Evolutionary conservation across 371 early-diverging fungal species (phyloP).

Genomic region (Catenaria anguillulae): DNA sequence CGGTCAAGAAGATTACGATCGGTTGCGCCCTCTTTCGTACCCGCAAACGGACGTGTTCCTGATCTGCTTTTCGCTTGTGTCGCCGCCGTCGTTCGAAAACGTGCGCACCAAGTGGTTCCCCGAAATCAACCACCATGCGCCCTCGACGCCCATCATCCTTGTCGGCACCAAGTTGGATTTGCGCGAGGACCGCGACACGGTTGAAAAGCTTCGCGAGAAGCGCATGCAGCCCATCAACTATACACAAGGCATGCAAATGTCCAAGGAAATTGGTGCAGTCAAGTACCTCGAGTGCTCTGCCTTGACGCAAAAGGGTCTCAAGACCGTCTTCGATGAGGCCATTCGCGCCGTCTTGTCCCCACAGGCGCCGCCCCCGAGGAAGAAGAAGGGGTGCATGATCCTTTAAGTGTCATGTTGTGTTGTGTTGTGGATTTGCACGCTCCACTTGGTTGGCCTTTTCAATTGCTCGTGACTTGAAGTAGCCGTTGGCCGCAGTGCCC

Average conservation of each 20-base stretch:
- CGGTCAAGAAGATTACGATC: constrained; percentile 85
- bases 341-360: constrained; percentile 87
- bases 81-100: constrained; percentile 63
- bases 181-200: constrained; percentile 35
- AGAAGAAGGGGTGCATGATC: constrained; percentile 55
- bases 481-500: too few species aligned
- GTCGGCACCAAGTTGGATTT: constrained; percentile 57
- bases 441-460: too few species aligned
- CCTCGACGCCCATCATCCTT: constrained; percentile 45
- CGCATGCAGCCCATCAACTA: constrained; percentile 80
- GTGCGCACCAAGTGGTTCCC: constrained; percentile 61
- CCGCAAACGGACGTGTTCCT: constrained; percentile 81
- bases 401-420: too few species aligned
- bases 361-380: constrained; percentile 36
- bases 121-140: constrained; percentile 44
- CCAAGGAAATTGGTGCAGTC: constrained; percentile 77
- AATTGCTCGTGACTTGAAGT: too few species aligned
- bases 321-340: constrained; percentile 96
- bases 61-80: constrained; percentile 67
- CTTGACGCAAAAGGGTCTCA: constrained; percentile 92
- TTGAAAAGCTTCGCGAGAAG: constrained; percentile 56
- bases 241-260: constrained; percentile 74
- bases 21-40: constrained; percentile 66
- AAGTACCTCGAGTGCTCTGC: constrained; percentile 97
- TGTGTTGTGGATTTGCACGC: too few species aligned